Conservation (phyloP, 768 basidiomycete genomes). For the Lactarius hengduanensis region DNA sequence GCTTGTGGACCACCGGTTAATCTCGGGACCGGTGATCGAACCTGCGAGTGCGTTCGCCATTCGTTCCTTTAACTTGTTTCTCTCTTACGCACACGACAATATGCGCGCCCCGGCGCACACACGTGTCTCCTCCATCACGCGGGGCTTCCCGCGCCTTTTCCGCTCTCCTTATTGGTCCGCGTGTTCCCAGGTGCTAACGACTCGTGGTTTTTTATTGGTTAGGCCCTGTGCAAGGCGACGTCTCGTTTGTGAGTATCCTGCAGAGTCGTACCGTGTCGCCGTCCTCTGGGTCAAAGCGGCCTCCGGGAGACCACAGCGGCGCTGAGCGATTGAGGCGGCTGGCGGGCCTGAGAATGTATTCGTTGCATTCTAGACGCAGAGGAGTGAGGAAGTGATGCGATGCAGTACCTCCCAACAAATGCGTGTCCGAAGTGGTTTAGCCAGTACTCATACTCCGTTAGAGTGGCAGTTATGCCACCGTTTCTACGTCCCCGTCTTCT, state of each 20-base stretch:
- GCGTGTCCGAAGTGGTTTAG: neutral
- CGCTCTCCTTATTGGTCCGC: neutral
- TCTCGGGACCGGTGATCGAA: slow-evolving; percentile 10
- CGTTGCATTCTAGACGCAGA: neutral
- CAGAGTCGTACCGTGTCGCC: slow-evolving; percentile 24
- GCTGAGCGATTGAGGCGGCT: neutral
- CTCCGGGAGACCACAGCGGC: slow-evolving; percentile 6
- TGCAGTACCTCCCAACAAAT: neutral
- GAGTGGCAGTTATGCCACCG: neutral
- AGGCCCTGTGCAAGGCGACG: slow-evolving; percentile 25
- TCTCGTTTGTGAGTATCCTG: slow-evolving; percentile 26
- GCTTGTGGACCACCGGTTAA: slow-evolving; percentile 19
- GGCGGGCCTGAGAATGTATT: neutral
- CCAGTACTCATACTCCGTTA: neutral
- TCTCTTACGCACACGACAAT: neutral
- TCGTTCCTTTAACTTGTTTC: neutral
- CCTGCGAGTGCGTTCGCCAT: slow-evolving; percentile 22
- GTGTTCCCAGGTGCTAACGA: slow-evolving; percentile 7
- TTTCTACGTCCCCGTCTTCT: neutral
- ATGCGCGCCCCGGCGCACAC: neutral
- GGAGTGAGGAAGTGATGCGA: neutral
- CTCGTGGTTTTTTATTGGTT: neutral
- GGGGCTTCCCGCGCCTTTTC: neutral
- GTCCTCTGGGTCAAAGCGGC: slow-evolving; percentile 15
- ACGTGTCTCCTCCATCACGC: neutral